Base-by-base conservation (phyloP, 2,329 filamentous ascomycete species). In the Penicillium sp. region DNA sequence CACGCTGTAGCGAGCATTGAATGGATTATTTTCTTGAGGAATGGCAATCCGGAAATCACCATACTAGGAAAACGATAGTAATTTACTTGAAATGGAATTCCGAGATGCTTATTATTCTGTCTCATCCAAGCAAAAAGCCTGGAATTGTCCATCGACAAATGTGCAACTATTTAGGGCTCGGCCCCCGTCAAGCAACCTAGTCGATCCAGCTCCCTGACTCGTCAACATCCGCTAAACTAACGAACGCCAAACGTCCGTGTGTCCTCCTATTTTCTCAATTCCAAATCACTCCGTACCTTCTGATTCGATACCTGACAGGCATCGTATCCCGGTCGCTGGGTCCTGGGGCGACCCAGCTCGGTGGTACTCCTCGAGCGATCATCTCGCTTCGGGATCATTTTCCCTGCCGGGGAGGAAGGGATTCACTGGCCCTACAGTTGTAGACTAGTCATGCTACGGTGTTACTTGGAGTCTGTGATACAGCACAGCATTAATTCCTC, bases 281-380 rank as follows among this genome's bases (percentile, higher is more conserved):
- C 59, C 66, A 68, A 66, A 68, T 68, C 50, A 54, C 43, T 33
- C 1, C 4, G 10, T 41, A 19, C 3, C 4, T 11, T 33, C 51
- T 65, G 52, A 67, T 68, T 67, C 44, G 66, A 60, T 37, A 50
- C 52, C 66, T 68, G 66, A 68, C 66, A 68, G 66, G 14, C 50
- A 63, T 54, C 55, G 53, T 63, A 67, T 60, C 65, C 66, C 54
- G 66, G 66, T 67, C 60, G 54, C 54, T 63, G 66, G 65, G 63
- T 60, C 56, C 52, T 46, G 7, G 18, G n/a, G 19, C 47, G 64
- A 61, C 63, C 66, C 66, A 65, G 57, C 19, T 62, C 37, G 41
- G 36, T 60, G 66, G 66, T 60, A 54, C 39, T 60, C 57, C 59
- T 62, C 58, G 65, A 62, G 59, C 60, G 57, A 64, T 66, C 60